These are phyloP conservation scores for Lumnitzera racemosa DNA, from an alignment of 345 rosid species.

Conservation along the genomic window DNA sequence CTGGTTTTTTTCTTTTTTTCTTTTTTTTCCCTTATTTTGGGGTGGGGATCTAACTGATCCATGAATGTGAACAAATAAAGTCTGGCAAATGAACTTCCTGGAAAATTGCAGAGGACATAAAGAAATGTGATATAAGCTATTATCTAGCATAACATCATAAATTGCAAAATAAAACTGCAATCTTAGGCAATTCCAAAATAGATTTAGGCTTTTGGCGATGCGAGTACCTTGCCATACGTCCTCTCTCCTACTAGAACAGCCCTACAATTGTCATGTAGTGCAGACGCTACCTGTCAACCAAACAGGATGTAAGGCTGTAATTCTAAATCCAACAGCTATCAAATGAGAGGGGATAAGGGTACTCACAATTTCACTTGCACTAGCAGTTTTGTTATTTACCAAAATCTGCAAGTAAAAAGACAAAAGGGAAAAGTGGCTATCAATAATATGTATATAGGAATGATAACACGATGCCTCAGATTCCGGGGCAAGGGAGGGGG, in stretches of 20 bases:
- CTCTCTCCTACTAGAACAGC: conserved; percentile 91
- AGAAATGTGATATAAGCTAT: no score
- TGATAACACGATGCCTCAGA: neutral
- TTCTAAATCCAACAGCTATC: neutral
- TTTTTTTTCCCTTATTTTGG: no score
- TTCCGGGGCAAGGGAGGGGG: no score
- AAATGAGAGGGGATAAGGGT: neutral
- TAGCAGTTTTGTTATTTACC: conserved; percentile 87
- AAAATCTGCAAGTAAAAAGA: conserved; percentile 45
- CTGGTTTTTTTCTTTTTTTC: no score
- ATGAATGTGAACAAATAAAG: no score
- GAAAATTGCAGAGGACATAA: no score
- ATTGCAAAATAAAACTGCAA: no score
- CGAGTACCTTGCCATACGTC: conserved; percentile 79
- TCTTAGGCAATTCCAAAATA: neutral
- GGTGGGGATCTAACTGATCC: no score
- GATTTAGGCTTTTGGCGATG: neutral
- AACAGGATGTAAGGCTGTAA: neutral
- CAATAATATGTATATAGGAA: neutral
- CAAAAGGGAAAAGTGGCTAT: neutral
- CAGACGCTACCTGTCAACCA: conserved; percentile 78
- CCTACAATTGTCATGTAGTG: conserved; percentile 96
- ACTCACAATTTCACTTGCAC: conserved; percentile 96
- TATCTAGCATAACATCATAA: no score
- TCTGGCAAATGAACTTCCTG: no score